Base-by-base conservation (phyloP, 441 rosid genomes). In the Eruca vesicaria region DNA sequence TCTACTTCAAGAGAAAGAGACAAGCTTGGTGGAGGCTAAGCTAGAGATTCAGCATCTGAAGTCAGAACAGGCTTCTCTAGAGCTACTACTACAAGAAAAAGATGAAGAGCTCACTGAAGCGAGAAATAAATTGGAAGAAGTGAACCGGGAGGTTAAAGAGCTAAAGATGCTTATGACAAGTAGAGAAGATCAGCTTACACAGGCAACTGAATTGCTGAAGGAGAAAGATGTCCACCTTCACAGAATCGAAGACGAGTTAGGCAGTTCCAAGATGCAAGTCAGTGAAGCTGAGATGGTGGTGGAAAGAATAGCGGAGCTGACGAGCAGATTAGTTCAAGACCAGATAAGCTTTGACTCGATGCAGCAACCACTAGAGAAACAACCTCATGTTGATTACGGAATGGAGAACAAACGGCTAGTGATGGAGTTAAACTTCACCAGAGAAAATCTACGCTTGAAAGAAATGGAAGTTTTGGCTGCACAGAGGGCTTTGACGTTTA, bases 41-140 rank as follows among this genome's bases (percentile, higher is more conserved):
- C 85, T 94, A 59, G 95, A 94, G 82, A 89, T 94, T 73, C 91
- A 84, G 84, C 87, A 84, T 81, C 84, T 92, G 82, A 85, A 85
- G 72, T 85, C 96, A 18, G 88, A 89, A 82, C 85, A 79, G 76
- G 87, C 87, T 74, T 85, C 97, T 68, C 84, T 92, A 70, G 84
- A 82, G 78, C 84, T 84, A 15, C 69, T 83, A 23, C 73, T 87
- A 59, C 85, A 86, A 76, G 94, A 90, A 79, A 92, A 85, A 81
- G 94, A 94, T 79, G 71, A 75, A 4, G 94, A 88, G 74, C 88
- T 94, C 55, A 63, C 56, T 0, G 77, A 74, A 72, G 89, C 94
- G n/a, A 82, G 78, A 80, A 78, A 80, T 71, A 80, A 84, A 77
- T 72, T 94, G 63, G 85, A 89, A 75, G 87, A 86, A 78, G 84